A percentile compares a stretch with the other conserved stretches of the same genome.
Conservation (phyloP, 164 flowering plant genomes). For the Vitis rotundifolia region DNA sequence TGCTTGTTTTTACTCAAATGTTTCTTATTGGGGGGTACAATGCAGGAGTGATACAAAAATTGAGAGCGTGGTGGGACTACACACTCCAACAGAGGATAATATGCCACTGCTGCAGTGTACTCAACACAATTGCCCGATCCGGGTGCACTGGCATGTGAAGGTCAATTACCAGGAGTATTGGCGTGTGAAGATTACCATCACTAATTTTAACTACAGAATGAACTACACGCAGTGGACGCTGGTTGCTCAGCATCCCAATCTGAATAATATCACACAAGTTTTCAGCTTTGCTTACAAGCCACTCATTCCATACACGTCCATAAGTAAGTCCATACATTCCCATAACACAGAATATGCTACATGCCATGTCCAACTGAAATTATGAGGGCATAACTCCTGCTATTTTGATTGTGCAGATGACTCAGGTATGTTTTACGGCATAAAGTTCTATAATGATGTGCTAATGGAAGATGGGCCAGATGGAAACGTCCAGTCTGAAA, state of each 20-base stretch:
- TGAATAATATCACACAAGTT: constrained; percentile 11
- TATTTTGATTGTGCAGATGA: constrained; percentile 9
- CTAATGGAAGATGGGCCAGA: constrained; percentile 10
- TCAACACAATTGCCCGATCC: constrained; percentile 33
- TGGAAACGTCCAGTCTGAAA: constrained; percentile 10
- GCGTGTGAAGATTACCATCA: constrained; percentile 19
- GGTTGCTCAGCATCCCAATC: constrained; percentile 16
- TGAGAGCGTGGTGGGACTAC: constrained; percentile 7
- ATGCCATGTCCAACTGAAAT: too few species aligned
- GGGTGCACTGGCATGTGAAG: constrained; percentile 42
- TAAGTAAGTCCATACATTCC: constrained; percentile 12
- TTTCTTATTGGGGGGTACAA: not conserved
- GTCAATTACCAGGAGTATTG: constrained; percentile 32
- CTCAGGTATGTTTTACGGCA: constrained; percentile 11
- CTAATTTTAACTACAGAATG: constrained; percentile 13
- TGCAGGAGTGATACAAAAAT: constrained; percentile 18
- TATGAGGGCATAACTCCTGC: too few species aligned
- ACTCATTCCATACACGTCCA: constrained; percentile 6
- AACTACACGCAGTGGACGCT: constrained; percentile 22
- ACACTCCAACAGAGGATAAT: constrained; percentile 1
- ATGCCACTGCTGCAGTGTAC: constrained; percentile 24
- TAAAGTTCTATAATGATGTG: constrained; percentile 13
- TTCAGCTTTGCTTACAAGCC: constrained; percentile 24
- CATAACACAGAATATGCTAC: too few species aligned
- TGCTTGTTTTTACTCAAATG: too few species aligned